These are phyloP conservation scores for Friedmanniomyces simplex DNA, from an alignment of 495 filamentous ascomycete species.

Conservation along the genomic window DNA sequence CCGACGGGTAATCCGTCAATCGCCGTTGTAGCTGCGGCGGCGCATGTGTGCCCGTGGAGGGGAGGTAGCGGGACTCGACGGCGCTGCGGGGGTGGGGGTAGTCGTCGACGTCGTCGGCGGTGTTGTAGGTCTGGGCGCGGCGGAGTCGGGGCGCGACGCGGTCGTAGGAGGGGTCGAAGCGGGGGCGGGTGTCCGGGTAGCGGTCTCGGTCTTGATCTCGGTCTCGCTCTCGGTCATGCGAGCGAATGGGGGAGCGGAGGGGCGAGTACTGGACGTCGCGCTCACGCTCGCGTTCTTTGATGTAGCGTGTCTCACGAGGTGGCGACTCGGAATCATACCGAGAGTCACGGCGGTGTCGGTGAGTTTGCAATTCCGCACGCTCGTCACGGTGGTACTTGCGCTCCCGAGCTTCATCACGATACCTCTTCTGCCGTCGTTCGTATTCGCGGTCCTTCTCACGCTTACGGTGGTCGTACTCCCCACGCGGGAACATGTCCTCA, in stretches of 20 bases:
- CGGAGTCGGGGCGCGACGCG: neutral
- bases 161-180: neutral
- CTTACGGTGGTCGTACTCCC: neutral
- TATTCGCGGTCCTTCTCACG: neutral
- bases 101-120: neutral
- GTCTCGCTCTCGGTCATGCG: neutral
- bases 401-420: neutral
- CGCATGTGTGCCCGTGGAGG: no score
- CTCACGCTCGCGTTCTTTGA: neutral
- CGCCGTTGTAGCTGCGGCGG: neutral
- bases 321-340: neutral
- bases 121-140: neutral
- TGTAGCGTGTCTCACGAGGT: neutral
- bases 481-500: neutral
- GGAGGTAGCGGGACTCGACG: neutral
- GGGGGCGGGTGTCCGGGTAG: neutral
- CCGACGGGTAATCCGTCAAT: neutral
- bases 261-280: neutral
- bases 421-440: neutral
- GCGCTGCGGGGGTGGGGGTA: neutral
- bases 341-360: neutral
- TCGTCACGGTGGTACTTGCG: neutral
- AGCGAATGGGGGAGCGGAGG: neutral
- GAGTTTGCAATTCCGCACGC: neutral
- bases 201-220: neutral